phyloP scores from a whole-genome alignment of 1,284 basidiomycete genomes.

The Pisolithus thermaeus region DNA sequence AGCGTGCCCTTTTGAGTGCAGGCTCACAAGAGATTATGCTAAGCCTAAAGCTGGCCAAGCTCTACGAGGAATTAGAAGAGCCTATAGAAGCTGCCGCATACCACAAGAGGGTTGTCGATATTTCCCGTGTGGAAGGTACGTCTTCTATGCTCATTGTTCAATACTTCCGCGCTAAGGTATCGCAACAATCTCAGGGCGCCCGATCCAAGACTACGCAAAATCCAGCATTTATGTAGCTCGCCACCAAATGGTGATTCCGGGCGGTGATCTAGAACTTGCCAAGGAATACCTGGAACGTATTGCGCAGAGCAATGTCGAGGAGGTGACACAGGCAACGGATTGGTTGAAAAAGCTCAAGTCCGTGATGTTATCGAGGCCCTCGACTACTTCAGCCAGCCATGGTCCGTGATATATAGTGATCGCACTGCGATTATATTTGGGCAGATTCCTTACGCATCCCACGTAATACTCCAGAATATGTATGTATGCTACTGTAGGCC shows the following conservation, averaged over 20 bases:
- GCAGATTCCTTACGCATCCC: too few relatives aligned
- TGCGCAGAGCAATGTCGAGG: conserved; percentile 70
- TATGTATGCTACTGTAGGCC: too few relatives aligned
- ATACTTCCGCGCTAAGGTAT: conserved; percentile 6
- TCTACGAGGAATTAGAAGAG: conserved; percentile 68
- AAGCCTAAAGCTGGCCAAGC: conserved; percentile 72
- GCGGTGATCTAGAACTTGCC: conserved; percentile 58
- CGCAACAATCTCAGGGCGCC: conserved; percentile 43
- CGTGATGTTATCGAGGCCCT: conserved; percentile 22
- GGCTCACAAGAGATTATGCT: conserved; percentile 75
- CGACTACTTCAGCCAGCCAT: not conserved
- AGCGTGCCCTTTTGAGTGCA: conserved; percentile 81
- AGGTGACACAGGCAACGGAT: conserved; percentile 60
- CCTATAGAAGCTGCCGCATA: conserved; percentile 61
- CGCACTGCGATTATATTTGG: too few relatives aligned
- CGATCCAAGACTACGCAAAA: conserved; percentile 68
- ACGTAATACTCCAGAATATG: too few relatives aligned
- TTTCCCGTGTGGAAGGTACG: conserved; percentile 54
- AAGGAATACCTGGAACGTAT: conserved; percentile 66
- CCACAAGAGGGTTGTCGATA: conserved; percentile 69
- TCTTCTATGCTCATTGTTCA: conserved; percentile 1
- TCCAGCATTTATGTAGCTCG: conserved; percentile 80
- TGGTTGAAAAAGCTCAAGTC: conserved; percentile 52
- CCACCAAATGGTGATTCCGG: conserved; percentile 58
- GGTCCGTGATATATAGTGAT: not conserved